A percentile compares a stretch with the other conserved stretches of the same genome.
Conservation (phyloP, 2,329 filamentous ascomycete genomes). For the Arachnopeziza araneosa region DNA sequence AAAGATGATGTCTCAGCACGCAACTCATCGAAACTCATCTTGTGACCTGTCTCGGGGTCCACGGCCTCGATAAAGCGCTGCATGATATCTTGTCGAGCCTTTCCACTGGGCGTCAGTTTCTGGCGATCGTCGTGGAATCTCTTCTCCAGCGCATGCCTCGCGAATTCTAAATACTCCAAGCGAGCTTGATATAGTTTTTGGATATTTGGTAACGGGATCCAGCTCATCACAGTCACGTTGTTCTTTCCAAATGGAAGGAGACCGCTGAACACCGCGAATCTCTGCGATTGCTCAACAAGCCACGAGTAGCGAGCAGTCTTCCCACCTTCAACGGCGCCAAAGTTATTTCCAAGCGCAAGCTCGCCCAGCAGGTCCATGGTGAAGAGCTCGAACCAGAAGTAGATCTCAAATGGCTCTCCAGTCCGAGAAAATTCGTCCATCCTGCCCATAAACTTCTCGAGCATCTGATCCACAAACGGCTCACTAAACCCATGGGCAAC, state of each 20-base stretch:
- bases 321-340: constrained; percentile 9
- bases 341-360: constrained; percentile 12
- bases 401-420: constrained; percentile 12
- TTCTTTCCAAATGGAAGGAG: constrained; percentile 13
- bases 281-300: constrained; percentile 11
- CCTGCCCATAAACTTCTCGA: constrained; percentile 64
- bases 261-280: constrained; percentile 10
- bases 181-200: constrained; percentile 9
- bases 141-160: constrained; percentile 9
- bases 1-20: constrained; percentile 12
- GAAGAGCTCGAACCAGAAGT: constrained; percentile 16
- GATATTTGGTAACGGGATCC: constrained; percentile 11
- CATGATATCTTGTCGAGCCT: constrained; percentile 15
- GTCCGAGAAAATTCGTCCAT: constrained; percentile 48
- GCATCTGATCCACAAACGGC: constrained; percentile 76
- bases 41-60: constrained; percentile 12
- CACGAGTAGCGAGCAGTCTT: constrained; percentile 12
- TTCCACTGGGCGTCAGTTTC: constrained; percentile 5
- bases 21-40: constrained; percentile 12
- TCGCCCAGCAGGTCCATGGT: constrained; percentile 16
- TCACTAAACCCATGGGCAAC: constrained; percentile 84
- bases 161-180: constrained; percentile 11
- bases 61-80: constrained; percentile 14
- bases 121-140: constrained; percentile 8
- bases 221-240: constrained; percentile 9